Conservation (phyloP, 1,284 basidiomycete genomes). For the Clitocybe nebularis region DNA sequence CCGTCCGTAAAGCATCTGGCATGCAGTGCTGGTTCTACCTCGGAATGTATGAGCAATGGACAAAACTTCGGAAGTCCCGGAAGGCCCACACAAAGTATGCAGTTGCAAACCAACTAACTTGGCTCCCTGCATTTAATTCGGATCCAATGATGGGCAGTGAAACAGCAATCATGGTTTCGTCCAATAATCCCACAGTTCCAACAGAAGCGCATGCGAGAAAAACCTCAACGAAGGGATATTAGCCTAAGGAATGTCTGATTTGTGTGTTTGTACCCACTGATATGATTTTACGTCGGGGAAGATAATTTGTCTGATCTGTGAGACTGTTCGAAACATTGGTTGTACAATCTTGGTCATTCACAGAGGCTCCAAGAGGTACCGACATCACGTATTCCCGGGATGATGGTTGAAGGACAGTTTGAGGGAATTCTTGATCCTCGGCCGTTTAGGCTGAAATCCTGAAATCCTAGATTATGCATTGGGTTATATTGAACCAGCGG, state of each 20-base stretch:
- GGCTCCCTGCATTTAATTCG: conserved; percentile 16
- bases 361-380: too few relatives aligned
- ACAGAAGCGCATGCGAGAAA: conserved; percentile 18
- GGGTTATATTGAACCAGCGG: too few relatives aligned
- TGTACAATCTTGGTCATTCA: too few relatives aligned
- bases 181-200: conserved; percentile 13
- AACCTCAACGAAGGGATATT: conserved; percentile 5
- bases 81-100: conserved; percentile 16
- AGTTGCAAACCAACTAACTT: conserved; percentile 21
- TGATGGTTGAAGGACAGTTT: too few relatives aligned
- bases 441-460: too few relatives aligned
- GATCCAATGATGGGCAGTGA: conserved; percentile 19
- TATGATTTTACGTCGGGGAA: conserved; percentile 17
- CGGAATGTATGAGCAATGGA: too few relatives aligned
- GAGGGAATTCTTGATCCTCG: too few relatives aligned
- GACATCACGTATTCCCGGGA: too few relatives aligned
- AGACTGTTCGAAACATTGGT: too few relatives aligned
- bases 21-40: conserved; percentile 19
- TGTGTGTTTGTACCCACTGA: conserved; percentile 5
- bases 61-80: too few relatives aligned
- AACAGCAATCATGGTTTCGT: conserved; percentile 20
- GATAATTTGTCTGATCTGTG: conserved; percentile 17
- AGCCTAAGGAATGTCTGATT: neutral
- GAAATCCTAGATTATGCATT: too few relatives aligned
- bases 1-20: conserved; percentile 18